Base-by-base conservation (phyloP, 805 yeast genomes). In the Nakazawaea laoshanensis region DNA sequence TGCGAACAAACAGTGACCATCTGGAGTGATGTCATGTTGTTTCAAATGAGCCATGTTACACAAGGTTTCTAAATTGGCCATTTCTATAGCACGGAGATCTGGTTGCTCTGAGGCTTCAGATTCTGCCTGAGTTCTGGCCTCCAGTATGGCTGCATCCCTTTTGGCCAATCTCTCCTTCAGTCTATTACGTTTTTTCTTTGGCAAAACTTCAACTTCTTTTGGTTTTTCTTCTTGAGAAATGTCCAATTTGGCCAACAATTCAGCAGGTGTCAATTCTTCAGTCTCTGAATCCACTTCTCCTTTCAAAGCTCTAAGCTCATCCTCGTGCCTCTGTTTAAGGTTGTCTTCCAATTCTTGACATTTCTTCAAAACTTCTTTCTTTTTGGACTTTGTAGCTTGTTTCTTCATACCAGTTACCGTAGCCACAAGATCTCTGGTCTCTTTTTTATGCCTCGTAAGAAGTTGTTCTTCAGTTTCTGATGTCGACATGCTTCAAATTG, bases 1-100 rank as follows among this genome's bases (percentile, higher is more conserved):
- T 4, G 89, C 83, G 61, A 86, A 92, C 20, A 89, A 59, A 63
- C 98, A 92, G 53, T 89, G 89, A 0, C 97, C 98, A 53, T 89
- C 97, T 0, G 97, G 95, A 39, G 67, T 62, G 29, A 87, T 82
- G 43, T 87, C 94, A 40, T 65, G 56, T 42, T 78, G 76, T 14
- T 42, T 48, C n/a, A 85, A 57, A 4, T 65, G 57, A 20, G 67
- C 60, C 17, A 67, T 35, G 2, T 49, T 43, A 39, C 92, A 71
- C 18, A 79, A 48, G 23, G 61, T 61, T 13, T 62, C 63, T 50
- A 89, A 65, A 30, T 76, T 73, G 10, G 75, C 81, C 37, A 74
- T 65, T 57, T 89, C 97, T 14, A 81, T 71, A 30, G 70, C 68
- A 21, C 87, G 63, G 43, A 74, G 61, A 51, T 89, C 85, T 0